A percentile compares a stretch with the other conserved stretches of the same genome.
These are phyloP conservation scores for Suhomyces bokatorum DNA, from an alignment of 1,139 yeast genomes.

Conservation along the genomic window DNA sequence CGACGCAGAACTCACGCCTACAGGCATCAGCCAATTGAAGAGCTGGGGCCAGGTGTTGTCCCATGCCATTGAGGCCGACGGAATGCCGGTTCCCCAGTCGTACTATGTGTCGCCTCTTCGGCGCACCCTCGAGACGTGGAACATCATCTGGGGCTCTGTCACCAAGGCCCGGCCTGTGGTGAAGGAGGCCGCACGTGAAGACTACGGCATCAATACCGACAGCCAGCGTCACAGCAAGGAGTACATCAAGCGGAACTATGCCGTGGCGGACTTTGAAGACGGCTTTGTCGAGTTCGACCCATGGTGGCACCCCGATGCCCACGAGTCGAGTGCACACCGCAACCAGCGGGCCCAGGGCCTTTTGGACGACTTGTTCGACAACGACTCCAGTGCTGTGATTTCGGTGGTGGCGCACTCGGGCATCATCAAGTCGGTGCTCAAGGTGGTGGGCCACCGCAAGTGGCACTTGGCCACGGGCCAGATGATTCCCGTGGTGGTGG, in stretches of 20 bases:
- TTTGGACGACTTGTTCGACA: conserved; percentile 32
- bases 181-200: conserved; percentile 38
- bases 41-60: conserved; percentile 22
- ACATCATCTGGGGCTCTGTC: conserved; percentile 26
- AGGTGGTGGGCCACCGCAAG: conserved; percentile 28
- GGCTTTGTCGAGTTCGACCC: conserved; percentile 31
- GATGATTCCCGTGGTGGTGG: conserved; percentile 21
- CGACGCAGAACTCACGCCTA: conserved; percentile 38
- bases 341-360: conserved; percentile 30
- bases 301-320: conserved; percentile 27
- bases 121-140: conserved; percentile 38
- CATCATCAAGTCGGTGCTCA: conserved; percentile 31
- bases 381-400: conserved; percentile 27
- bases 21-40: conserved; percentile 26
- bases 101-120: conserved; percentile 39
- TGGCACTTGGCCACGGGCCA: conserved; percentile 18
- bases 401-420: conserved; percentile 41
- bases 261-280: conserved; percentile 30
- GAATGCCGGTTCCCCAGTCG: conserved; percentile 30
- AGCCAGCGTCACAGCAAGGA: conserved; percentile 34
- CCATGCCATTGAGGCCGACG: conserved; percentile 16
- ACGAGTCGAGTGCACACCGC: conserved; percentile 30
- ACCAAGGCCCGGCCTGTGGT: conserved; percentile 23
- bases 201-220: conserved; percentile 40
- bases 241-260: conserved; percentile 26